Percentiles rank a stretch among this genome's conserved stretches.
These are phyloP conservation scores for Ogataea philodendri DNA, from an alignment of 805 yeast genomes.

Conservation along the genomic window DNA sequence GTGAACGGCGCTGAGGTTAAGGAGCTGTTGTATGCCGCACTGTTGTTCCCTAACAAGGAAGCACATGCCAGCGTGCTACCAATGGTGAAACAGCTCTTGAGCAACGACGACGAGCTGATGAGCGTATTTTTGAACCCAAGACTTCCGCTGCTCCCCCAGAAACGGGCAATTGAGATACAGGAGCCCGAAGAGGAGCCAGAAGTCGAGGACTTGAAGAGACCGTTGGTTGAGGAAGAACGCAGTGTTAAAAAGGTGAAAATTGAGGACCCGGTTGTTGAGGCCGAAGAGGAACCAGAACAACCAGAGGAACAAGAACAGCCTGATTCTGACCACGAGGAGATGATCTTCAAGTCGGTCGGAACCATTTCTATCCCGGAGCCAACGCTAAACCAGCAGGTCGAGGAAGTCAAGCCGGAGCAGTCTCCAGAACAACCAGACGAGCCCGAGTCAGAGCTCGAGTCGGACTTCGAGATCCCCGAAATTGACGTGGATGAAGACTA, in stretches of 20 bases:
- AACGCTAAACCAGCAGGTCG: too few species aligned
- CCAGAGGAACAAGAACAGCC: slow-evolving; percentile 16
- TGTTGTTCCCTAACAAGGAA: slow-evolving; percentile 62
- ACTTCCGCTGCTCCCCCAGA: slow-evolving; percentile 49
- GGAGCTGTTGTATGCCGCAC: slow-evolving; percentile 46
- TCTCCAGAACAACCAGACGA: slow-evolving; percentile 8
- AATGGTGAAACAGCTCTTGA: slow-evolving; percentile 53
- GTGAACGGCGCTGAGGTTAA: slow-evolving; percentile 27
- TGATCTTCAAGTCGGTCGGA: slow-evolving; percentile 20
- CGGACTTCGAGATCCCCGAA: slow-evolving; percentile 39
- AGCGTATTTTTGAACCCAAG: slow-evolving; percentile 72
- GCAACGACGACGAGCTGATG: slow-evolving; percentile 46
- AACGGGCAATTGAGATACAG: slow-evolving; percentile 5
- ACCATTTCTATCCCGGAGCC: too few species aligned
- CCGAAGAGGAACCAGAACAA: slow-evolving; percentile 13
- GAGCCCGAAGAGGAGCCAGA: slow-evolving; percentile 8
- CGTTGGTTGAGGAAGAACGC: slow-evolving; percentile 6
- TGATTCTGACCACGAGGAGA: slow-evolving; percentile 11
- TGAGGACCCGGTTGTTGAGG: slow-evolving; percentile 6
- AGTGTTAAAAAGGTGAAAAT: slow-evolving; percentile 7
- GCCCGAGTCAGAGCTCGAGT: slow-evolving; percentile 27
- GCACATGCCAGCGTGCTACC: slow-evolving; percentile 63
- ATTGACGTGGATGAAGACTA: slow-evolving; percentile 35
- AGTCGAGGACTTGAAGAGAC: slow-evolving; percentile 1
- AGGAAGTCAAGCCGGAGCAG: too few species aligned